Evolutionary conservation across 176 grass and related monocot species (phyloP), one percentile per base, ranked within the genome.

Genomic region (Phoenix roebelenii): DNA sequence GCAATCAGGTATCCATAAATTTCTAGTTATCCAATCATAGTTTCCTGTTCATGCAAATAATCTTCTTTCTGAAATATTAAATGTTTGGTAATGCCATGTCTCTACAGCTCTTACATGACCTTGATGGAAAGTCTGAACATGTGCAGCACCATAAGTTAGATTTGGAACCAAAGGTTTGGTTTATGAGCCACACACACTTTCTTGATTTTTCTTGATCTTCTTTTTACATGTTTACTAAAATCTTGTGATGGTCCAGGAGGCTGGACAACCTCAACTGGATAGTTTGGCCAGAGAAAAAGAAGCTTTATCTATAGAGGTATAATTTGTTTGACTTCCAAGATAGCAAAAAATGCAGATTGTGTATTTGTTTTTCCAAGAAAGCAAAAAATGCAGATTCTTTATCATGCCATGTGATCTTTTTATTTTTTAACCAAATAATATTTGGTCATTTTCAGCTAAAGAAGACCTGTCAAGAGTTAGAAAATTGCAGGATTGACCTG

Each of bases 241-340:
- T 4, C 22, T 51, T 56, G 32, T 49, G 64, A 61, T 61, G 19
- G 20, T 59, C 74, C 84, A 97, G 83, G 76, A 80, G 22, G 16
- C 7, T 29, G 67, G 63, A 72, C 71, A 76, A 56, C 15, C 49
- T 20, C 35, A 50, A 60, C 5, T 48, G 72, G 26, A 49, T 66
- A 61, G 23, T 75, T 63, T 69, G 61, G 53, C 24, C 51, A 30
- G 17, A 62, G 70, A 88, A 58, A 49, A 76, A 66, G 81, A 76
- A 85, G 77, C 52, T 72, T 80, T 88, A 51, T 58, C 52, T 67
- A 10, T 6, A 3, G 68, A 96, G 78, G 86, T 96, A 87, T 57
- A n/a, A 67, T 30, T 53, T 5, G 25, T 25, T 77, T 75, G 39
- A 44, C 35, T 12, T 44, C 2, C 2, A 44, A 9, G 7, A 44